Evolutionary conservation across 257 asterid genomes (phyloP).

Genomic region (Plantago major): DNA sequence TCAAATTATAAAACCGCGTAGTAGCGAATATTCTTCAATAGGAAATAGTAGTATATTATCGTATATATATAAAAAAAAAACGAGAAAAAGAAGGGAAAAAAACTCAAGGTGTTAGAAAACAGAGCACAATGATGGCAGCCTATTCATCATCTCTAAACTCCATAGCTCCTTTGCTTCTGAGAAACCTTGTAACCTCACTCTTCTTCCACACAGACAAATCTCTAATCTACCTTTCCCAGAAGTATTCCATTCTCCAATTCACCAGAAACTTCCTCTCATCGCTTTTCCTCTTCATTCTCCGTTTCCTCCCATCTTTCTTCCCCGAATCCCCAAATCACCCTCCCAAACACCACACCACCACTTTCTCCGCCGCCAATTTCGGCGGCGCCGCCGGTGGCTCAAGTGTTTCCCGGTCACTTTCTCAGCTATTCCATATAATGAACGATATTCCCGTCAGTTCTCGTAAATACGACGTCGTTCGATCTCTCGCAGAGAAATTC

Average conservation of each 20-base stretch:
- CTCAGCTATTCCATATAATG: conserved; percentile 64
- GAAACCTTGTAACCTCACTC: conserved; percentile 42
- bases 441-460: conserved; percentile 84
- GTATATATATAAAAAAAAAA: too few relatives aligned
- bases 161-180: conserved; percentile 52
- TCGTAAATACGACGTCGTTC: conserved; percentile 68
- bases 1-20: too few relatives aligned
- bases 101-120: too few relatives aligned
- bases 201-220: conserved; percentile 49
- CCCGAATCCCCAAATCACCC: conserved; percentile 25
- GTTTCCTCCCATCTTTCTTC: conserved; percentile 48
- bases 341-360: conserved; percentile 11
- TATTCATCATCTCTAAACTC: conserved; percentile 11
- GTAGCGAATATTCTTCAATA: too few relatives aligned
- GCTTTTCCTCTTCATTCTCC: conserved; percentile 48
- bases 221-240: conserved; percentile 34
- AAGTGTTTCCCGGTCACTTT: conserved; percentile 68
- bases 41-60: too few relatives aligned
- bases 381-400: conserved; percentile 25
- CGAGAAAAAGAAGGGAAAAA: too few relatives aligned
- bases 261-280: conserved; percentile 27
- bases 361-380: too few relatives aligned
- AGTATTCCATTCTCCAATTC: not conserved
- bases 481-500: conserved; percentile 66
- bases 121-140: too few relatives aligned